phyloP scores from a whole-genome alignment of 1,284 basidiomycete species.

The Omphalotus olearius region DNA sequence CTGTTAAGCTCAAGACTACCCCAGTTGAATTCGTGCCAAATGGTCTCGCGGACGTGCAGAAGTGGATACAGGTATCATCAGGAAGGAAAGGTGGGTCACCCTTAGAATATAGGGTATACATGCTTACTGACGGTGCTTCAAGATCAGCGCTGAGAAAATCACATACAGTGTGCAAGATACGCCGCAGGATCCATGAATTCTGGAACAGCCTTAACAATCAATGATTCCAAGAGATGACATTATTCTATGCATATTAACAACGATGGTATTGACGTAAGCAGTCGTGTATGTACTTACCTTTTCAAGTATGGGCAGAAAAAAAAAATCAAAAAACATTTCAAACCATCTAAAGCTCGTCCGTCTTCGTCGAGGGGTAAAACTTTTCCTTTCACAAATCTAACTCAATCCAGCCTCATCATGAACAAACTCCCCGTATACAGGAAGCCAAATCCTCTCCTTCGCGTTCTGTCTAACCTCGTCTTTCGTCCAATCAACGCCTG shows the following conservation, averaged over 20 bases:
- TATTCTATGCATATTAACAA: too few relatives aligned
- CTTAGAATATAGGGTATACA: background rate
- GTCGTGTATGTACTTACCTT: too few relatives aligned
- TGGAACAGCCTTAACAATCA: too few relatives aligned
- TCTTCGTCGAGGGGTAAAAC: too few relatives aligned
- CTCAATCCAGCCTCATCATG: slow-evolving; percentile 52
- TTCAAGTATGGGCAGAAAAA: too few relatives aligned
- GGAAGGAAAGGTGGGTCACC: slow-evolving; percentile 16
- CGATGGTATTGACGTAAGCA: too few relatives aligned
- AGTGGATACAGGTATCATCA: slow-evolving; percentile 19
- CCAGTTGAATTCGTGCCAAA: slow-evolving; percentile 20
- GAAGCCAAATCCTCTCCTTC: slow-evolving; percentile 51
- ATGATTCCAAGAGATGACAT: too few relatives aligned
- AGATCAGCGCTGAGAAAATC: slow-evolving; percentile 15
- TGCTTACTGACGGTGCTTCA: background rate
- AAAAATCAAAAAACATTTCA: too few relatives aligned
- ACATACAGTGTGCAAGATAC: too few relatives aligned
- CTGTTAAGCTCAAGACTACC: slow-evolving; percentile 15
- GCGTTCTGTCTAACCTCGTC: slow-evolving; percentile 51
- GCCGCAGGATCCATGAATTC: too few relatives aligned
- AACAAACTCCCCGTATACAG: slow-evolving; percentile 60
- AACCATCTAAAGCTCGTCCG: too few relatives aligned
- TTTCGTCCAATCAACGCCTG: slow-evolving; percentile 47
- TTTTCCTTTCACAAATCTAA: too few relatives aligned
- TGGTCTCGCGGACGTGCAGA: slow-evolving; percentile 16